Base-by-base conservation (phyloP, 2,329 filamentous ascomycete genomes). In the Pyrenochaeta sp. region DNA sequence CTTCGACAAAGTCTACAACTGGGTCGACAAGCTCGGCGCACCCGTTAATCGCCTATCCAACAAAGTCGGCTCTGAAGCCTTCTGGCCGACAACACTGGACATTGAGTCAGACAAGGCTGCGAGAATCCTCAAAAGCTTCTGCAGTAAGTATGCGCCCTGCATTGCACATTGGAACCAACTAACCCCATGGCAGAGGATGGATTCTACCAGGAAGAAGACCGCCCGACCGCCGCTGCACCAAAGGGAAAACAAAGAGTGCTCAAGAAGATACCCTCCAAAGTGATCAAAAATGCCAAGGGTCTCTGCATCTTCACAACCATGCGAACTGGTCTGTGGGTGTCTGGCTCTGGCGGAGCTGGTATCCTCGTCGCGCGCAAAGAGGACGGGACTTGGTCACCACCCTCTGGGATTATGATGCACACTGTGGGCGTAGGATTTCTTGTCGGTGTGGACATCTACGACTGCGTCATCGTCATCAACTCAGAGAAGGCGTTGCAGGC, bases 261-360 rank as follows among this genome's bases (percentile, higher is more conserved):
- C 50, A 92, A 94, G 79, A 95, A 93, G 80, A 97, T 98, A 28
- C 94, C 94, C 0, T 82, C 89, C 56, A 86, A 81, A 54, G 92
- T 97, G 56, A 92, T 98, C 67, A 88, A 91, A 72, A 91, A 95
- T 79, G 93, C 93, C 28, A 92, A 94, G 66, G 94, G 92, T 10
- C 85, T 98, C 56, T 93, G 92, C 53, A 91, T 98, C 66, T 97
- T 97, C 80, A 97, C 93, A 0, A 96, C 92, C 30, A 96, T 97
- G 92, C 89, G 94, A 15, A 94, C 92, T 13, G 94, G 94, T 12
- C 81, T 97, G 32, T 97, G 93, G 91, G 85, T 96, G 67, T 94
- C 91, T 45, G 94, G 94, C 45, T 93, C 93, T 15, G 93, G 93
- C 28, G 94, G 94, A 39, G 94, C 92, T 56, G 94, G 94, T 50